These are phyloP conservation scores for Furcasterigmium furcatum DNA, from an alignment of 2,329 filamentous ascomycete genomes.

Conservation along the genomic window DNA sequence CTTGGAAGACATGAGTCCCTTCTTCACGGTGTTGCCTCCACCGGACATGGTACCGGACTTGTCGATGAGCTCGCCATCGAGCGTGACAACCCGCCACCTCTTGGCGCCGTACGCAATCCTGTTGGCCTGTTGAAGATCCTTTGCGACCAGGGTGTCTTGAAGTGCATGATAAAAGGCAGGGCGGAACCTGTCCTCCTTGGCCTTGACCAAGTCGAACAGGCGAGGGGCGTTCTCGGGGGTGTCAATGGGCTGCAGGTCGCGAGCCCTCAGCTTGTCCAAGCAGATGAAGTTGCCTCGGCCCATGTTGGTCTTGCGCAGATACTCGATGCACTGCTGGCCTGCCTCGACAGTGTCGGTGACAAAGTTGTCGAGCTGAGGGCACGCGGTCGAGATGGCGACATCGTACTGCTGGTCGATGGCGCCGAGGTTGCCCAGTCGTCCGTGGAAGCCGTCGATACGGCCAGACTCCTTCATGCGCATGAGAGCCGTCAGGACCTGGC, in stretches of 20 bases:
- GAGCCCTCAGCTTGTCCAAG: slow-evolving; percentile 77
- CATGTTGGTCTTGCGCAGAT: slow-evolving; percentile 94
- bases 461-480: slow-evolving; percentile 96
- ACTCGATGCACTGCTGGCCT: slow-evolving; percentile 96
- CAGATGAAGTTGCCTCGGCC: slow-evolving; percentile 97
- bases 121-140: slow-evolving; percentile 92
- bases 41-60: slow-evolving; percentile 99
- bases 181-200: slow-evolving; percentile 81
- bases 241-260: slow-evolving; percentile 75
- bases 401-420: slow-evolving; percentile 94
- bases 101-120: slow-evolving; percentile 92
- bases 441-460: slow-evolving; percentile 95
- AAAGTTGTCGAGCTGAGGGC: slow-evolving; percentile 87
- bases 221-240: slow-evolving; percentile 92
- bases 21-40: slow-evolving; percentile 86
- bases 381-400: slow-evolving; percentile 96
- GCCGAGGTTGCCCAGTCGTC: slow-evolving; percentile 88
- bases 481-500: slow-evolving; percentile 85
- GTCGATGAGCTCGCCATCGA: slow-evolving; percentile 94
- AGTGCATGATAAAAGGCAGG: slow-evolving; percentile 95
- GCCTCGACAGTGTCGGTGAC: slow-evolving; percentile 95
- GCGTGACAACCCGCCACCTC: slow-evolving; percentile 93
- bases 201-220: slow-evolving; percentile 86
- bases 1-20: slow-evolving; percentile 95
- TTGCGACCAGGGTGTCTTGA: slow-evolving; percentile 91